Percentiles rank a stretch among this genome's conserved stretches.
Conservation (phyloP, 129 eudicot species). For the Flaveria bidentis region DNA sequence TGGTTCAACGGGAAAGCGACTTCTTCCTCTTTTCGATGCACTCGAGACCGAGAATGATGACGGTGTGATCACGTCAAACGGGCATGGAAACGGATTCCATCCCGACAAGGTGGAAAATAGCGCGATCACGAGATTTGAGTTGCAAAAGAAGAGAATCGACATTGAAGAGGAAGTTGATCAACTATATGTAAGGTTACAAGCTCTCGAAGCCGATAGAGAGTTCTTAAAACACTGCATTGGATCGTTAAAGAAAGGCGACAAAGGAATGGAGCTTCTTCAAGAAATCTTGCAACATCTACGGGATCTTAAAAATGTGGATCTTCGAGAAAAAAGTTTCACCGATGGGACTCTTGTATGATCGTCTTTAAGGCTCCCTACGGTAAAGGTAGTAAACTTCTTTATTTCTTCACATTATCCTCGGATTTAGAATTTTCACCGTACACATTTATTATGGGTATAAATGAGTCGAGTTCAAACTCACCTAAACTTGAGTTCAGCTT, state of each 20-base stretch:
- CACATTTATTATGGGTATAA: too few relatives aligned
- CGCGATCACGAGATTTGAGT: slow-evolving; percentile 51
- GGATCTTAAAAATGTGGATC: slow-evolving; percentile 77
- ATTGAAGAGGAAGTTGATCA: slow-evolving; percentile 92
- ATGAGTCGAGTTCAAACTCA: too few relatives aligned
- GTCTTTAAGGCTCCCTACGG: slow-evolving; percentile 10
- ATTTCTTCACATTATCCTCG: background rate
- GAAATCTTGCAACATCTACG: slow-evolving; percentile 92
- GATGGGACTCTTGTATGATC: slow-evolving; percentile 47
- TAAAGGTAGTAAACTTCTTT: slow-evolving; percentile 1
- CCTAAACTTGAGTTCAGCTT: too few relatives aligned
- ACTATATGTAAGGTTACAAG: slow-evolving; percentile 82
- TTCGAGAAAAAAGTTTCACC: slow-evolving; percentile 36
- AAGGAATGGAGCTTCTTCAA: slow-evolving; percentile 88
- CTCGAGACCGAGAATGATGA: slow-evolving; percentile 53
- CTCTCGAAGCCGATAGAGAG: slow-evolving; percentile 94
- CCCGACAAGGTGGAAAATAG: slow-evolving; percentile 37
- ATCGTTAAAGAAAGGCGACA: slow-evolving; percentile 88
- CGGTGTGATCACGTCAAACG: slow-evolving; percentile 41
- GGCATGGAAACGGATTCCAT: slow-evolving; percentile 57
- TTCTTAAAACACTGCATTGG: slow-evolving; percentile 90
- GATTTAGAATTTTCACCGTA: background rate
- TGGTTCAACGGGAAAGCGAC: slow-evolving; percentile 66
- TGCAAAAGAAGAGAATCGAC: slow-evolving; percentile 66
- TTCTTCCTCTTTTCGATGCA: slow-evolving; percentile 93